phyloP scores from a whole-genome alignment of 2,329 filamentous ascomycete genomes.

The Calonectria crousiana region DNA sequence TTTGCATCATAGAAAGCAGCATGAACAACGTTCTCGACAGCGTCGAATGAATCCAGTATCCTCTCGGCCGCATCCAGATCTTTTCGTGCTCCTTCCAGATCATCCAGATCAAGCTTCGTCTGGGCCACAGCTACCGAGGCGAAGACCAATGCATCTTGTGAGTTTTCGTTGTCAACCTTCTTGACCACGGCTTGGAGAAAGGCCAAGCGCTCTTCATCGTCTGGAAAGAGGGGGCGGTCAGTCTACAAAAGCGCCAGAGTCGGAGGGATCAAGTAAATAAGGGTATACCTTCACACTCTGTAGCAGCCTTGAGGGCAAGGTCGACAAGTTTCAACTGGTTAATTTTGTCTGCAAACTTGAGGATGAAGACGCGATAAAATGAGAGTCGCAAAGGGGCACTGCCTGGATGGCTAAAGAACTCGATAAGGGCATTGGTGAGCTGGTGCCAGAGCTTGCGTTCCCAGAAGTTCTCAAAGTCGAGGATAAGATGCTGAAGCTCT shows the following conservation, averaged over 20 bases:
- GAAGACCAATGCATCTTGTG: slow-evolving; percentile 96
- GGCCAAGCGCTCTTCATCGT: slow-evolving; percentile 85
- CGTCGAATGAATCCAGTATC: slow-evolving; percentile 92
- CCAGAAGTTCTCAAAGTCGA: slow-evolving; percentile 96
- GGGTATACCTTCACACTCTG: slow-evolving; percentile 80
- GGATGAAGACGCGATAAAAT: slow-evolving; percentile 94
- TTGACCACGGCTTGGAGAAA: slow-evolving; percentile 88
- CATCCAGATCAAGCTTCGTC: slow-evolving; percentile 83
- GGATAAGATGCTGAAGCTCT: slow-evolving; percentile 87
- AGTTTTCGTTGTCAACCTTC: slow-evolving; percentile 91
- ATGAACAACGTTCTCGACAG: slow-evolving; percentile 94
- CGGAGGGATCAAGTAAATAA: neutral
- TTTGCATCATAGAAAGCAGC: slow-evolving; percentile 97
- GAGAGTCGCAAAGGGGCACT: slow-evolving; percentile 87
- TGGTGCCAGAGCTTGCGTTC: slow-evolving; percentile 99
- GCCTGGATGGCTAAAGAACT: slow-evolving; percentile 86
- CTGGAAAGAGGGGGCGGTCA: slow-evolving; percentile 58
- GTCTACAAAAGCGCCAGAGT: slow-evolving; percentile 28
- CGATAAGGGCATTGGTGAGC: slow-evolving; percentile 87
- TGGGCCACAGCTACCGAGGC: slow-evolving; percentile 90
- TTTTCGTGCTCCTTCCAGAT: slow-evolving; percentile 85
- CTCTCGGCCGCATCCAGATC: slow-evolving; percentile 89
- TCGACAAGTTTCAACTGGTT: slow-evolving; percentile 98
- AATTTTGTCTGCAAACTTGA: slow-evolving; percentile 98
- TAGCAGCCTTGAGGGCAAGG: slow-evolving; percentile 87